Base-by-base conservation (phyloP, 148 eudicot genomes). In the Rhododendron griersonianum region DNA sequence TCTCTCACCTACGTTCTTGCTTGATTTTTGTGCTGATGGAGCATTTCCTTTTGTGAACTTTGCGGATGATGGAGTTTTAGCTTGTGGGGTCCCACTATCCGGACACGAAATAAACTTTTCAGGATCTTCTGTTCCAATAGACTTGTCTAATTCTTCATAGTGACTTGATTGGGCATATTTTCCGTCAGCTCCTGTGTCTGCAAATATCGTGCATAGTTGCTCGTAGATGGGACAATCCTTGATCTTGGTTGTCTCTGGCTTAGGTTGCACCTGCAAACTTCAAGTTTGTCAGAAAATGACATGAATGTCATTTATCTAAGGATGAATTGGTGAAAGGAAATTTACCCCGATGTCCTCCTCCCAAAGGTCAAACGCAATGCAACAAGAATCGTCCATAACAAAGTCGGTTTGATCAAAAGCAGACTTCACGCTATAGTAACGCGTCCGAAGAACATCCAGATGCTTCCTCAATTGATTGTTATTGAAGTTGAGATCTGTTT, bases 151-250 rank as follows among this genome's bases (percentile, higher is more conserved):
- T 65, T 84, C 94, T 88, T 86, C 93, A 71, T 94, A 95, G 88
- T 95, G 96, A 86, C 98, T 95, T 51, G 98, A 95, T 83, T 94
- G 98, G 57, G 98, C 98, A 89, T 93, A 95, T 86, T 91, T 91
- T 18, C 98, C 98, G 51, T 92, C 92, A 63, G 91, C 91, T 28
- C 90, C 93, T 18, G 92, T 84, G 83, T 94, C 96, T 39, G 93
- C 94, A 53, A 95, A 95, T 83, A 95, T 94, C 30, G 91, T 86
- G 90, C 95, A 90, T 73, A 95, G 87, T 71, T 95, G 96, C 57
- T 90, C 96, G 83, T 89, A 93, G 21, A 94, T 95, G 47, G 96
- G 94, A 87, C 96, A 93, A 18, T 94, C 98, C 92, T 93, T 95
- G 67, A 74, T 88, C 86, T 92, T 95, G 47, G 84, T 88, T 63